Evolutionary conservation across 768 basidiomycete species (phyloP).

Genomic region (Boletus huronensis): DNA sequence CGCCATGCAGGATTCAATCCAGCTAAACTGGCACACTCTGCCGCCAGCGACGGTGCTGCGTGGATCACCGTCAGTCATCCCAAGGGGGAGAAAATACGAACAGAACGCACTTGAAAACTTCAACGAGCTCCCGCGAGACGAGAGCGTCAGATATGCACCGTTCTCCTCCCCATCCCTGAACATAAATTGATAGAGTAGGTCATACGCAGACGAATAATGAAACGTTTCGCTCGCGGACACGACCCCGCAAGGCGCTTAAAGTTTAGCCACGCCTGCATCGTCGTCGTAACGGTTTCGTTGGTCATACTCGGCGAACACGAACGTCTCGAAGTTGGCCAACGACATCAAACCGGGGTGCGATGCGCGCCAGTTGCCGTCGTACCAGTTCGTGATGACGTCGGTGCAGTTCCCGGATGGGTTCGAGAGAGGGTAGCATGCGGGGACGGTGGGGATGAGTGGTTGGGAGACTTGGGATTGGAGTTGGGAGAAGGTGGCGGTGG

Average conservation of each 20-base stretch:
- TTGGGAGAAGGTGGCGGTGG: conserved; percentile 28
- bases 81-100: too few species aligned
- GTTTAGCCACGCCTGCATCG: conserved; percentile 32
- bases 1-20: conserved; percentile 51
- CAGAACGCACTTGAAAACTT: conserved; percentile 5
- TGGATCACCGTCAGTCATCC: conserved; percentile 6
- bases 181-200: conserved; percentile 15
- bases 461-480: conserved; percentile 40
- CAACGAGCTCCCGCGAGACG: conserved; percentile 31
- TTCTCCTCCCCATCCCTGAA: conserved; percentile 11
- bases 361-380: neutral
- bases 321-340: too few species aligned
- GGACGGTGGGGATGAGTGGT: conserved; percentile 27
- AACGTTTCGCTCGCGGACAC: conserved; percentile 27
- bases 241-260: conserved; percentile 13
- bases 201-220: conserved; percentile 24
- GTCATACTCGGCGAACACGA: conserved; percentile 39
- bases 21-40: conserved; percentile 32
- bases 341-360: neutral
- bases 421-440: neutral
- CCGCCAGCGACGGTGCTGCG: conserved; percentile 45
- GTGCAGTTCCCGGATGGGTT: neutral
- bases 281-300: conserved; percentile 31
- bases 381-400: neutral
- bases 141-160: conserved; percentile 10